These are phyloP conservation scores for Apocynum venetum DNA, from an alignment of 257 asterid species.

Conservation along the genomic window DNA sequence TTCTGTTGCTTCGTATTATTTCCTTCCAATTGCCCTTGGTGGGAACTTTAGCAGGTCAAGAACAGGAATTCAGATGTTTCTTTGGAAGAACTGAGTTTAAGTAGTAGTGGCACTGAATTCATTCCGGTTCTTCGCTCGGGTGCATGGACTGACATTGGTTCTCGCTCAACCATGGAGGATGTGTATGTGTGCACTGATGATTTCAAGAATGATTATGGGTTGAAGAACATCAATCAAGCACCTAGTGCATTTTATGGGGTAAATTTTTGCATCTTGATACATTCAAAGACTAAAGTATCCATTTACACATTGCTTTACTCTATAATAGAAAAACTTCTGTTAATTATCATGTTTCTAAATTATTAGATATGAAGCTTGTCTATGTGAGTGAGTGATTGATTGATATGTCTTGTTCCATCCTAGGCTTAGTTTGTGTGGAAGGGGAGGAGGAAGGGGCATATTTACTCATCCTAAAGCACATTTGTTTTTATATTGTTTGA, in stretches of 20 bases:
- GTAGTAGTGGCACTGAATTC: constrained; percentile 35
- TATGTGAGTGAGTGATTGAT: neutral
- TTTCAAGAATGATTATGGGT: constrained; percentile 48
- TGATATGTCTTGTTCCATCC: neutral
- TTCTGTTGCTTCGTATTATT: neutral
- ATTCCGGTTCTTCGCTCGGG: constrained; percentile 82
- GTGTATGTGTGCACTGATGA: constrained; percentile 68
- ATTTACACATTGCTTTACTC: neutral
- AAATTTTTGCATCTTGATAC: constrained; percentile 18
- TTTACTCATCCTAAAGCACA: no score
- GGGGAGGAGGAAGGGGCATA: neutral
- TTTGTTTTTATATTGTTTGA: no score
- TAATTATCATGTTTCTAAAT: neutral
- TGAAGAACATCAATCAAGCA: constrained; percentile 27
- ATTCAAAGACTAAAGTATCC: neutral
- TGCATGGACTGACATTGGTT: constrained; percentile 81
- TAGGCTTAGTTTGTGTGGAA: neutral
- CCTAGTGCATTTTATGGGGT: constrained; percentile 93
- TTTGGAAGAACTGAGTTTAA: constrained; percentile 36
- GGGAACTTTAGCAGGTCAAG: constrained; percentile 49
- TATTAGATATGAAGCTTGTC: neutral
- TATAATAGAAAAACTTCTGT: neutral
- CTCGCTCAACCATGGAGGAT: constrained; percentile 87
- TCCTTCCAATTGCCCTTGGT: constrained; percentile 11
- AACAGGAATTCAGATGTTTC: constrained; percentile 31